phyloP scores from a whole-genome alignment of 75 land plant species.

The Adiantum capillusveneris region DNA sequence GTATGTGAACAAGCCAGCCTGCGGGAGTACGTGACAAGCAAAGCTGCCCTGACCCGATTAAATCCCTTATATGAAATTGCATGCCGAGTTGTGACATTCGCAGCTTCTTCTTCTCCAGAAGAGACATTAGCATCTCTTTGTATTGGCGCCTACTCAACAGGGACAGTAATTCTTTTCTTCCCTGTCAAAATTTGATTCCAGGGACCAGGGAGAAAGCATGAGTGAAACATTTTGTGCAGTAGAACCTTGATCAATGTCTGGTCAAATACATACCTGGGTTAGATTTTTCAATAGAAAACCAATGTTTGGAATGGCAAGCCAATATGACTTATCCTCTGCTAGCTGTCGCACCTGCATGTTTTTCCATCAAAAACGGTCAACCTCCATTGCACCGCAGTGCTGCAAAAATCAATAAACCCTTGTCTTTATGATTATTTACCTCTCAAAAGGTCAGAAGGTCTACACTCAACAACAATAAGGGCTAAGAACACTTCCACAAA shows the following conservation, averaged over 20 bases:
- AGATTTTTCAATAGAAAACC: slow-evolving; percentile 73
- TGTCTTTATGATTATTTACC: no score
- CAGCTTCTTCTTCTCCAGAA: slow-evolving; percentile 68
- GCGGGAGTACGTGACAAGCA: slow-evolving; percentile 50
- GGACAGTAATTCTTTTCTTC: slow-evolving; percentile 73
- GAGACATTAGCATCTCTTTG: slow-evolving; percentile 73
- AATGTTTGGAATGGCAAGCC: slow-evolving; percentile 87
- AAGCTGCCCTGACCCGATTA: slow-evolving; percentile 76
- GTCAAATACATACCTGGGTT: slow-evolving; percentile 41
- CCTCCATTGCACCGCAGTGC: no score
- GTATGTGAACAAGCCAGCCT: slow-evolving; percentile 57
- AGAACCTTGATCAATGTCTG: neutral
- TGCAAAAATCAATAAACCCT: no score
- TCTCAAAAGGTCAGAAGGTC: no score
- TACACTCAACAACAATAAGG: no score
- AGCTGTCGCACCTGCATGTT: slow-evolving; percentile 64
- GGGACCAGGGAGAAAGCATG: neutral
- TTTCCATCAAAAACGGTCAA: no score
- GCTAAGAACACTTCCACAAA: no score
- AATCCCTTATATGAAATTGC: slow-evolving; percentile 85
- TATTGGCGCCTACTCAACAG: slow-evolving; percentile 57
- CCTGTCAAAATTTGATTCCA: slow-evolving; percentile 21
- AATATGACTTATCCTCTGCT: slow-evolving; percentile 66
- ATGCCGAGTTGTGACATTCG: slow-evolving; percentile 71
- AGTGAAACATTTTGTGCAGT: neutral